These are phyloP conservation scores for Populus hybrid DNA, from an alignment of 441 rosid species.

Conservation along the genomic window DNA sequence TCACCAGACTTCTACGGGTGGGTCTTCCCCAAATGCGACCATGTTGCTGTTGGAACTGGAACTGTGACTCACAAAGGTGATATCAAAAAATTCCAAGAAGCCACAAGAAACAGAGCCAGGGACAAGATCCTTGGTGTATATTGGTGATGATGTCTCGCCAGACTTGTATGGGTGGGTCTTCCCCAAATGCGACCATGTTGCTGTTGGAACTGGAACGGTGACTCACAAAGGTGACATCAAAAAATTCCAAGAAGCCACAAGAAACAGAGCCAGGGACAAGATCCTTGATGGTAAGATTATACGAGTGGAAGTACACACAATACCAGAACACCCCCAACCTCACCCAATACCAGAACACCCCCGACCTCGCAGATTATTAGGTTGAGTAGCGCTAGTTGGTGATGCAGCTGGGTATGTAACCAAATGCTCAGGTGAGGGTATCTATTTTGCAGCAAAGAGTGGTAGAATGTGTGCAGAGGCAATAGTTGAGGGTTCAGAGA, in stretches of 20 bases:
- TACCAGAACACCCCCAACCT: constrained; percentile 87
- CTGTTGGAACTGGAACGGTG: constrained; percentile 92
- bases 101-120: constrained; percentile 81
- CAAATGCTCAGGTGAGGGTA: constrained; percentile 88
- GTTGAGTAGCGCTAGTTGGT: constrained; percentile 77
- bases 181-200: constrained; percentile 94
- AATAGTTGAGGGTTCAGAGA: constrained; percentile 71
- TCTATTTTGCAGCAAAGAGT: constrained; percentile 90
- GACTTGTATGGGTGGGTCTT: constrained; percentile 97
- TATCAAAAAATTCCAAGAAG: constrained; percentile 85
- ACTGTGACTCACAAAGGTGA: constrained; percentile 91
- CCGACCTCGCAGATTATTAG: constrained; percentile 58
- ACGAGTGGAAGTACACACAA: constrained; percentile 88
- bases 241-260: constrained; percentile 80
- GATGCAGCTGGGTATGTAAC: constrained; percentile 96
- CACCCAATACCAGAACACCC: constrained; percentile 92
- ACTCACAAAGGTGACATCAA: constrained; percentile 92
- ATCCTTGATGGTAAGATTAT: constrained; percentile 81
- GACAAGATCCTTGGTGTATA: constrained; percentile 87
- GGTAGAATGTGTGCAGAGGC: constrained; percentile 97
- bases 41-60: constrained; percentile 93
- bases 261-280: constrained; percentile 90
- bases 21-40: constrained; percentile 97
- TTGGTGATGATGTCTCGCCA: constrained; percentile 91
- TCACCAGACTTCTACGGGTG: constrained; percentile 93